A percentile compares a stretch with the other conserved stretches of the same genome.
Evolutionary conservation across 345 rosid species (phyloP).

Genomic region (Eucalyptus sp.): DNA sequence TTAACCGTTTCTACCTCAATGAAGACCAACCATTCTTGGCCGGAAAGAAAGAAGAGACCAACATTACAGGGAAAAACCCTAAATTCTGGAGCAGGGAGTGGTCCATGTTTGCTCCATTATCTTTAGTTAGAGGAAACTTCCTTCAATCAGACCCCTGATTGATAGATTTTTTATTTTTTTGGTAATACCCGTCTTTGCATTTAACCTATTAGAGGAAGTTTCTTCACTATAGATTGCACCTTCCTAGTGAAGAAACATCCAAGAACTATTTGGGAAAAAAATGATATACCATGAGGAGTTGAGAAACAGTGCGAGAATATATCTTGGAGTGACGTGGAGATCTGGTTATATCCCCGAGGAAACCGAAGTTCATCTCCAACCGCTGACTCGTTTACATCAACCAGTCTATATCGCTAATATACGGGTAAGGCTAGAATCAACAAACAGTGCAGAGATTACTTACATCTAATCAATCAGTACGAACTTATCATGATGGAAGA

Average conservation of each 20-base stretch:
- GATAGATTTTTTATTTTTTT: neutral
- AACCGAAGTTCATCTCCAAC: neutral
- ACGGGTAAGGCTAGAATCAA: neutral
- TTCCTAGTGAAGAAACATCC: neutral
- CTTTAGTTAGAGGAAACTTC: neutral
- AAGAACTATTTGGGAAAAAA: neutral
- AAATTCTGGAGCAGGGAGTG: neutral
- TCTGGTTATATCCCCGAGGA: neutral
- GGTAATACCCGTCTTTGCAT: neutral
- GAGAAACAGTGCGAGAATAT: neutral
- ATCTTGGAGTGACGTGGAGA: neutral
- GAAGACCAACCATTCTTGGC: neutral
- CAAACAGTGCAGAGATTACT: neutral
- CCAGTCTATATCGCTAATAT: neutral
- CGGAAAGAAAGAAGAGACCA: neutral
- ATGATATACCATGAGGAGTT: neutral
- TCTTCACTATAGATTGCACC: neutral
- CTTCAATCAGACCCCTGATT: neutral
- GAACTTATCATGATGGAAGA: neutral
- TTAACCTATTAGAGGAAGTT: neutral
- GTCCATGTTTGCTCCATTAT: neutral
- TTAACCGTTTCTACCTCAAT: neutral
- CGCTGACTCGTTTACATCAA: neutral
- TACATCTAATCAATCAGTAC: neutral
- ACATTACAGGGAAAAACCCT: neutral